Conservation (phyloP, 768 basidiomycete genomes). For the Dendrothele bispora region DNA sequence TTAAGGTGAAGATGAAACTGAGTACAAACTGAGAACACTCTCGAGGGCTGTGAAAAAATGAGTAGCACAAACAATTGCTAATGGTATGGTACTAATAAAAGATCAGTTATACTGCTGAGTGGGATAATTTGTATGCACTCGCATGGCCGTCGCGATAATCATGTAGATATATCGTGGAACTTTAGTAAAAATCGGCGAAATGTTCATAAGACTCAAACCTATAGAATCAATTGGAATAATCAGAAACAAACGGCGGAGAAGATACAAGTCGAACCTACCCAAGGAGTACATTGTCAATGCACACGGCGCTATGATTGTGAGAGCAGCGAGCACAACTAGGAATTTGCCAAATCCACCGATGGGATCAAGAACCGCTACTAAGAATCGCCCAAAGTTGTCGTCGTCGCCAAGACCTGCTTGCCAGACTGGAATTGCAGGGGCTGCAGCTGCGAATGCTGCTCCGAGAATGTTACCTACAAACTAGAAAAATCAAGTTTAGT, state of each 20-base stretch:
- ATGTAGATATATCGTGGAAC: slow-evolving; percentile 73
- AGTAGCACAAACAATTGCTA: slow-evolving; percentile 69
- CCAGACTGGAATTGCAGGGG: slow-evolving; percentile 58
- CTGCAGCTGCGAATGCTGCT: slow-evolving; percentile 62
- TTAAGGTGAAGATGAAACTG: neutral
- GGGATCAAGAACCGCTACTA: slow-evolving; percentile 61
- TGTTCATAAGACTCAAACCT: slow-evolving; percentile 65
- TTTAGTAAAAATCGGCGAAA: slow-evolving; percentile 49
- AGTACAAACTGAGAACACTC: slow-evolving; percentile 56
- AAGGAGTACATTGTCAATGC: slow-evolving; percentile 80
- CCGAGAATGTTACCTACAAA: slow-evolving; percentile 56
- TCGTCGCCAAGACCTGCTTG: slow-evolving; percentile 48
- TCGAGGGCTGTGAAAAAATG: slow-evolving; percentile 64
- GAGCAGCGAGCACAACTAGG: slow-evolving; percentile 68
- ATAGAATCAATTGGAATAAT: neutral
- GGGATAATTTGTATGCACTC: slow-evolving; percentile 22
- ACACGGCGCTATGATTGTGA: slow-evolving; percentile 73
- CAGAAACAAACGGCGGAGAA: neutral
- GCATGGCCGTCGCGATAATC: slow-evolving; percentile 67
- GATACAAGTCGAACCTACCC: slow-evolving; percentile 30
- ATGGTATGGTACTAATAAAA: slow-evolving; percentile 53
- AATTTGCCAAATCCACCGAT: slow-evolving; percentile 68
- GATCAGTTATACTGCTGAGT: neutral
- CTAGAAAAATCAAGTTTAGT: slow-evolving; percentile 15
- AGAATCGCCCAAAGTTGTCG: slow-evolving; percentile 61